Conservation (phyloP, 2,329 filamentous ascomycete genomes). For the Seiridium cupressi region DNA sequence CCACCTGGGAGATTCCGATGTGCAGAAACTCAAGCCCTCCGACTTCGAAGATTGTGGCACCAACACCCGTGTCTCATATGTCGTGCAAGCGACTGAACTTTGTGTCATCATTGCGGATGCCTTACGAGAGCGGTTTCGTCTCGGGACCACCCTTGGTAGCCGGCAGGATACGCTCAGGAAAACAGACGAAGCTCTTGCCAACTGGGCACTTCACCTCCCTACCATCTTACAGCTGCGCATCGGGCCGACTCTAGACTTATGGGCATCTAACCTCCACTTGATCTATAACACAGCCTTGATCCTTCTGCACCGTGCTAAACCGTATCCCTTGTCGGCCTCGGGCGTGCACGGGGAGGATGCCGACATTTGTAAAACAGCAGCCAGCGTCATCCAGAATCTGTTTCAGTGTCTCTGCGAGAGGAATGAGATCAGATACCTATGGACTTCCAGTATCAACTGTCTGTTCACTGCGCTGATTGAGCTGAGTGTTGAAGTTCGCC, state of each 20-base stretch:
- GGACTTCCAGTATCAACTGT: conserved; percentile 14
- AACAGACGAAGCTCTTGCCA: conserved; percentile 14
- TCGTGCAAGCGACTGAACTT: conserved; percentile 9
- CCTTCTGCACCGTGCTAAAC: conserved; percentile 10
- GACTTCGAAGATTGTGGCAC: conserved; percentile 10
- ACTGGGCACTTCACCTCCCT: conserved; percentile 13
- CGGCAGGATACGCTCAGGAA: conserved; percentile 1
- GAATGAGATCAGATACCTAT: conserved; percentile 9
- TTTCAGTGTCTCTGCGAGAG: conserved; percentile 12
- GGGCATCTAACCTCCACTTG: conserved; percentile 13
- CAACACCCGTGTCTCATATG: conserved; percentile 1
- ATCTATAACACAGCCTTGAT: conserved; percentile 13
- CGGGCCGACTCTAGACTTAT: conserved; percentile 1
- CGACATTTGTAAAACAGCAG: conserved; percentile 13
- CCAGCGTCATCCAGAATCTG: conserved; percentile 10
- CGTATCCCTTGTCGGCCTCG: not conserved
- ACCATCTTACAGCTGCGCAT: conserved; percentile 4
- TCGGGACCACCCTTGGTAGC: not conserved
- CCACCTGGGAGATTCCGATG: conserved; percentile 10
- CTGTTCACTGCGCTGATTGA: conserved; percentile 19
- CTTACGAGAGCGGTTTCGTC: conserved; percentile 9
- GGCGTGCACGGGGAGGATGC: conserved; percentile 8
- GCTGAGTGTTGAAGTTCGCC: conserved; percentile 17
- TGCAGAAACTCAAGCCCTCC: conserved; percentile 1
- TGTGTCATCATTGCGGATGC: conserved; percentile 6